These are phyloP conservation scores for Aspergillus sergii DNA, from an alignment of 2,329 filamentous ascomycete species.

Conservation along the genomic window DNA sequence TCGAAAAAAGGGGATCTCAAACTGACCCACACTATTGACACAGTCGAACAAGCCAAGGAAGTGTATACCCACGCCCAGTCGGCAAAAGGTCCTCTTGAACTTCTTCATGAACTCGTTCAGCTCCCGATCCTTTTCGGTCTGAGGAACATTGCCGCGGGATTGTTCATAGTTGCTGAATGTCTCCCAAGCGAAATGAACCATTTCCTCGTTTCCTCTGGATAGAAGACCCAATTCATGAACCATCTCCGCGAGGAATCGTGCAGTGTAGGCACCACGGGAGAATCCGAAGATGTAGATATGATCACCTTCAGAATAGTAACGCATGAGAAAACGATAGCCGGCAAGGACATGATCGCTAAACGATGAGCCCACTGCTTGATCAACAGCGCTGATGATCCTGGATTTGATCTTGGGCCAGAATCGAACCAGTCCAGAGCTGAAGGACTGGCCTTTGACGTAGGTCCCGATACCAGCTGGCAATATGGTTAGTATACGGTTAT, in stretches of 20 bases:
- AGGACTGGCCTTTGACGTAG: constrained; percentile 8
- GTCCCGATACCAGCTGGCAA: constrained; percentile 9
- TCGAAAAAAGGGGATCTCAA: constrained; percentile 24
- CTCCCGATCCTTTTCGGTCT: constrained; percentile 20
- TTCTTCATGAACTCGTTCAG: constrained; percentile 39
- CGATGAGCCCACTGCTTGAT: constrained; percentile 19
- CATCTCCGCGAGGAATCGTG: constrained; percentile 57
- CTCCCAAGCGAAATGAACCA: constrained; percentile 54
- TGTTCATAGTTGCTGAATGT: constrained; percentile 36
- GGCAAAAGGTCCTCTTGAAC: constrained; percentile 55
- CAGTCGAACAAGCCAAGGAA: constrained; percentile 61
- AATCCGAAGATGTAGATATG: constrained; percentile 61
- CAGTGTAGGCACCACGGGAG: constrained; percentile 56
- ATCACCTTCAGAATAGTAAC: constrained; percentile 54
- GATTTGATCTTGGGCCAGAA: constrained; percentile 6
- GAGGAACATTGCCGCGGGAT: constrained; percentile 29
- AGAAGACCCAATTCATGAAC: constrained; percentile 53
- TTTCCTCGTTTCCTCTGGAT: constrained; percentile 56
- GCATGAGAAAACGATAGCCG: constrained; percentile 59
- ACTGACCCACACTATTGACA: constrained; percentile 51
- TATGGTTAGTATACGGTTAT: background rate
- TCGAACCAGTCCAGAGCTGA: constrained; percentile 4
- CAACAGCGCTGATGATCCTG: constrained; percentile 1
- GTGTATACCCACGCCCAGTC: constrained; percentile 49
- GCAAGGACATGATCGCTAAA: constrained; percentile 57